A percentile compares a stretch with the other conserved stretches of the same genome.
phyloP scores from a whole-genome alignment of 106 monocot genomes.

The Amphibolis antarctica region DNA sequence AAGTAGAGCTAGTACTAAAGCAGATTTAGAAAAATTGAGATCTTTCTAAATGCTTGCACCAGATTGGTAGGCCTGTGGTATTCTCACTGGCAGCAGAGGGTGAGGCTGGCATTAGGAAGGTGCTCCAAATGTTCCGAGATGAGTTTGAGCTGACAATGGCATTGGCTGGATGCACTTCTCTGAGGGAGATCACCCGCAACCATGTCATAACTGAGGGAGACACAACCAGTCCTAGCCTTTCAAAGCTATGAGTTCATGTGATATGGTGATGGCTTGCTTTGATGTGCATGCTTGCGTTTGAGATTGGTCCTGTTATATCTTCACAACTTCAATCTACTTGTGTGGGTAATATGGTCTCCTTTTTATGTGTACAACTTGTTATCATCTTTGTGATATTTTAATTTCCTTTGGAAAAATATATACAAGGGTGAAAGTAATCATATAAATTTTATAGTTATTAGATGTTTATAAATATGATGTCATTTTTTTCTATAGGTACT shows the following conservation, averaged over 20 bases:
- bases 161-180: slow-evolving; percentile 64
- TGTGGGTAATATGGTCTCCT: no score
- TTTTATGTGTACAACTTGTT: no score
- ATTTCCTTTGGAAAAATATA: no score
- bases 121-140: slow-evolving; percentile 73
- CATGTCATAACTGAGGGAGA: slow-evolving; percentile 60
- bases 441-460: no score
- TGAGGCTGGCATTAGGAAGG: slow-evolving; percentile 62
- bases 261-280: background rate
- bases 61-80: slow-evolving; percentile 86
- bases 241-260: background rate
- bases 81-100: slow-evolving; percentile 78
- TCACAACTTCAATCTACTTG: no score
- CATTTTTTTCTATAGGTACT: no score
- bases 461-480: no score
- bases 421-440: no score
- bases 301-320: no score
- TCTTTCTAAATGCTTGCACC: background rate
- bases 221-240: background rate
- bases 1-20: background rate
- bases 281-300: no score
- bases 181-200: slow-evolving; percentile 66
- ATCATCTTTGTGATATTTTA: no score
- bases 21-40: background rate
- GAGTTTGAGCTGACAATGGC: slow-evolving; percentile 93